phyloP scores from a whole-genome alignment of 1,139 yeast genomes.

The Pichia sp. region DNA sequence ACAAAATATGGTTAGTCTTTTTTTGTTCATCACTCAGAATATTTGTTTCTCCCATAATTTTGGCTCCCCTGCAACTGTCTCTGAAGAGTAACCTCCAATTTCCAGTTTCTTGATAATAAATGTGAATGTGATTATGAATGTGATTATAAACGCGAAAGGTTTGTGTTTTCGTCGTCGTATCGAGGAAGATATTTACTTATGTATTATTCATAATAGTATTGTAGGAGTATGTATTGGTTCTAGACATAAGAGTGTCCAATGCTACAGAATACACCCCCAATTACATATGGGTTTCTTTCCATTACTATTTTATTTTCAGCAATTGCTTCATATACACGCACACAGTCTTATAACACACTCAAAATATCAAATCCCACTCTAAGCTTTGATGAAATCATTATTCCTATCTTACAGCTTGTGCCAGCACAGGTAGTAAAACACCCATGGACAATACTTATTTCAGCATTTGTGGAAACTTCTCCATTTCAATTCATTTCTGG shows the following conservation, averaged over 20 bases:
- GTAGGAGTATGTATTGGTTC: background rate
- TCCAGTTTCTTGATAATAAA: no score
- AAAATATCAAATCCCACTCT: conserved; percentile 12
- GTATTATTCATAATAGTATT: background rate
- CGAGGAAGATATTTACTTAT: background rate
- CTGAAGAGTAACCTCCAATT: no score
- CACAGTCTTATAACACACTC: conserved; percentile 16
- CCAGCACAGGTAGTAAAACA: conserved; percentile 52
- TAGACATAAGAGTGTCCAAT: background rate
- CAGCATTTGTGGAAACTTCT: conserved; percentile 64
- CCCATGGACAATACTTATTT: conserved; percentile 73
- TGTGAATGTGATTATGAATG: no score
- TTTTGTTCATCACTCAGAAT: conserved; percentile 28
- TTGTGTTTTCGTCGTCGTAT: background rate
- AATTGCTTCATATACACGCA: conserved; percentile 18
- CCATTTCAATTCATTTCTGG: conserved; percentile 44
- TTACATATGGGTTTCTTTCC: conserved; percentile 12
- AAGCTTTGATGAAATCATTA: conserved; percentile 19
- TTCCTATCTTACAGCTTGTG: conserved; percentile 56
- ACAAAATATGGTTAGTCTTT: conserved; percentile 33
- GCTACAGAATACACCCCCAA: conserved; percentile 3
- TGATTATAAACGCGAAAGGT: no score
- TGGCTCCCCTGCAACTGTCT: no score
- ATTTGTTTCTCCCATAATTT: no score
- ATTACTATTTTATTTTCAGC: conserved; percentile 16